Evolutionary conservation across 495 filamentous ascomycete genomes (phyloP).

Genomic region (Neurospora sp.): DNA sequence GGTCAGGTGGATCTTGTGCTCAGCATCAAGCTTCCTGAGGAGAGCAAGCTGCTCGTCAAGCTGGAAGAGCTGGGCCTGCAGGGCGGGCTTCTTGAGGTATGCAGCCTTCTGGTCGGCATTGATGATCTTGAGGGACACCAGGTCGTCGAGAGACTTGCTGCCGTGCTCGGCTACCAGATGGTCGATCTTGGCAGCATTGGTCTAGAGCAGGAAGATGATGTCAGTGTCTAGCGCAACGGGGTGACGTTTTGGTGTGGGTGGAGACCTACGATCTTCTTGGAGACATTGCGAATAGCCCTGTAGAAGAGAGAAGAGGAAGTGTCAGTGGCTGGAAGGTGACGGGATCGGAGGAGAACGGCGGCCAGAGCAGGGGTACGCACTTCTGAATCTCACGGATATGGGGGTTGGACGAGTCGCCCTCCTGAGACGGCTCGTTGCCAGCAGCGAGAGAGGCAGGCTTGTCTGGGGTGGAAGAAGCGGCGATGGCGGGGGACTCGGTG

Average conservation of each 20-base stretch:
- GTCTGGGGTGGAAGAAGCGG: slow-evolving; percentile 30
- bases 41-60: slow-evolving; percentile 74
- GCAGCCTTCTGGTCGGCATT: slow-evolving; percentile 88
- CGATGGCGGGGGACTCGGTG: slow-evolving; percentile 37
- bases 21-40: slow-evolving; percentile 72
- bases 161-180: slow-evolving; percentile 66
- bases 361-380: slow-evolving; percentile 36
- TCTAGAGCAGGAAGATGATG: slow-evolving; percentile 34
- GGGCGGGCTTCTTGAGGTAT: slow-evolving; percentile 76
- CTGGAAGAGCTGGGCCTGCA: slow-evolving; percentile 63
- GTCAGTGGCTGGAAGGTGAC: slow-evolving; percentile 4
- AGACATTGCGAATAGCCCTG: slow-evolving; percentile 74
- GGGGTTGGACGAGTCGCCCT: slow-evolving; percentile 53
- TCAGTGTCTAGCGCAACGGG: slow-evolving; percentile 8
- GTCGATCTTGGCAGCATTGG: slow-evolving; percentile 69
- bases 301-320: slow-evolving; percentile 12
- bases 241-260: not conserved
- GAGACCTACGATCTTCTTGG: slow-evolving; percentile 75
- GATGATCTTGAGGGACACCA: slow-evolving; percentile 73
- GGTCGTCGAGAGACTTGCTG: slow-evolving; percentile 68
- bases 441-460: slow-evolving; percentile 26
- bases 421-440: slow-evolving; percentile 36
- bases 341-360: not conserved
- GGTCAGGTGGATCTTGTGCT: slow-evolving; percentile 60
- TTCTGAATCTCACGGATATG: slow-evolving; percentile 82